Evolutionary conservation across 2,329 filamentous ascomycete species (phyloP), one percentile per base, ranked within the genome.

Genomic region (Mycogone perniciosa): DNA sequence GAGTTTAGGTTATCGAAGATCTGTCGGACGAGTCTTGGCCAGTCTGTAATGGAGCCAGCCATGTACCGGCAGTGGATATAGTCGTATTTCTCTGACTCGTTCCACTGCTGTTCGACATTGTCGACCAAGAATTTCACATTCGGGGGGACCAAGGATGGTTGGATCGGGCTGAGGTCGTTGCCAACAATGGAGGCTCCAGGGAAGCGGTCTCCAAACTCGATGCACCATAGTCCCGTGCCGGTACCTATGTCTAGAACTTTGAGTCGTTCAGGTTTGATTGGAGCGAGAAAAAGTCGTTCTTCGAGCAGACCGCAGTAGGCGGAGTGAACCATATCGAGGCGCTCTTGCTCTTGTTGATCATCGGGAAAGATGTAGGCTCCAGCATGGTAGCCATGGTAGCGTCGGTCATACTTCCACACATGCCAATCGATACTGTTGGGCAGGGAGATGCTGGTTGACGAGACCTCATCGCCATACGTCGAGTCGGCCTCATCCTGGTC

Each of bases 121-220:
- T 84, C 80, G 6, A 85, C 71, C 34, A 81, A 61, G 59, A 83
- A 84, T 5, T 69, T 71, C 48, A 81, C 71, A 55, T 83, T 84
- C 3, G 76, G 73, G 2, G 80, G 81, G 1, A 82, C 72, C 66
- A 68, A 71, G 7, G 64, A 62, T 3, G 71, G 71, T 53, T 75
- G 71, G 9, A 75, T 75, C 0, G 72, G 71, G 29, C 69, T 70
- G 0, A 74, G 57, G 37, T 74, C 69, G 26, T 67, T 67, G 38
- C 70, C 70, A 0, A 68, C 47, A 0, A 73, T 62, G n/a, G 64
- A 59, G 13, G 70, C 64, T 10, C 59, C 57, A 9, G 68, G 71
- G 33, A 64, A 62, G 2, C 56, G 50, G 53, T 72, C 70, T 8
- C 65, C 70, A 53, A 72, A 61, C 34, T 71, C 63, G 26, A 80